These are phyloP conservation scores for Fusarium tuaranense DNA, from an alignment of 2,329 filamentous ascomycete genomes.

Conservation along the genomic window DNA sequence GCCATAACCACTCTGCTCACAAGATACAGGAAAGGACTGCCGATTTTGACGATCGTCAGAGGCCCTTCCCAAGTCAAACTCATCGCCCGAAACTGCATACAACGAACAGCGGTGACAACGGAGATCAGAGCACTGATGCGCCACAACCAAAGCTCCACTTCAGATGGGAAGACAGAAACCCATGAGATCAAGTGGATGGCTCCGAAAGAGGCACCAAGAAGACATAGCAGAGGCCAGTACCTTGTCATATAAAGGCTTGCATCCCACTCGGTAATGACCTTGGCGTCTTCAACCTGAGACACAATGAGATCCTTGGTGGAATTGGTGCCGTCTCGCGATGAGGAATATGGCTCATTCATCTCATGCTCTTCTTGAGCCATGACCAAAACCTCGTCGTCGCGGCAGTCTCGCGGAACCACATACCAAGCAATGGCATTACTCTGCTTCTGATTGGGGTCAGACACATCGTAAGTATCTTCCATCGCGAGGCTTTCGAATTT, in stretches of 20 bases:
- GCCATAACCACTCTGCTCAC: slow-evolving; percentile 19
- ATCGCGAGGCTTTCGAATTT: slow-evolving; percentile 14
- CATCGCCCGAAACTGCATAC: slow-evolving; percentile 20
- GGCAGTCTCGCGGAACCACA: slow-evolving; percentile 16
- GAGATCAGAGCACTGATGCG: slow-evolving; percentile 14
- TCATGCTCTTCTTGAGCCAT: slow-evolving; percentile 2
- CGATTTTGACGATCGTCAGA: slow-evolving; percentile 10
- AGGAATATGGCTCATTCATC: neutral
- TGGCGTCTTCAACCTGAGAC: neutral
- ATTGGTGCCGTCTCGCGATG: neutral
- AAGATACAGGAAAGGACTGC: slow-evolving; percentile 24
- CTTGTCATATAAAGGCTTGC: slow-evolving; percentile 21
- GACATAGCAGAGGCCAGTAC: slow-evolving; percentile 24
- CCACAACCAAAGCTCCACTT: slow-evolving; percentile 22
- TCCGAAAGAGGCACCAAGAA: slow-evolving; percentile 21
- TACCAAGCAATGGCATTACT: slow-evolving; percentile 13
- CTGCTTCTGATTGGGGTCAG: neutral
- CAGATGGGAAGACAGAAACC: slow-evolving; percentile 14
- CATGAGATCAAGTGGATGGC: slow-evolving; percentile 23
- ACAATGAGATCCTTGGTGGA: neutral
- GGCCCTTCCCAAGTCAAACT: slow-evolving; percentile 8
- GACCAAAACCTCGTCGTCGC: slow-evolving; percentile 7
- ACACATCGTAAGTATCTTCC: slow-evolving; percentile 15
- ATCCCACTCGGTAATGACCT: slow-evolving; percentile 17
- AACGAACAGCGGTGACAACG: slow-evolving; percentile 10